Percentiles rank a stretch among this genome's conserved stretches.
These are phyloP conservation scores for Bacterosira constricta DNA, from an alignment of 108 stramenopile genomes.

Conservation along the genomic window DNA sequence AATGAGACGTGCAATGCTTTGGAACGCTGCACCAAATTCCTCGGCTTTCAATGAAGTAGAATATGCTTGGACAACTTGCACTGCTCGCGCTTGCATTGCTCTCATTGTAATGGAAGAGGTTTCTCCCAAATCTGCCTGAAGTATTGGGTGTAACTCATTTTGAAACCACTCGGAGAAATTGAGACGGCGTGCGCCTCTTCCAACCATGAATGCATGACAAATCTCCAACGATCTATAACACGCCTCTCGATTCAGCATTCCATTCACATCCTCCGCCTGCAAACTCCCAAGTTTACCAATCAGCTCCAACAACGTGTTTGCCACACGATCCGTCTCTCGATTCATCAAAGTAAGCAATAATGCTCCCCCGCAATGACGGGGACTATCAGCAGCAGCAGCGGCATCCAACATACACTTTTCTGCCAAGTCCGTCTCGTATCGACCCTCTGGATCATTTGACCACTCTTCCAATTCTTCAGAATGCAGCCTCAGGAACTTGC, in stretches of 20 bases:
- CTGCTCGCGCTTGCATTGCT: slow-evolving; percentile 35
- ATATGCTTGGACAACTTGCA: slow-evolving; percentile 32
- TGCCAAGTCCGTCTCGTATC: slow-evolving; percentile 38
- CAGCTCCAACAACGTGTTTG: slow-evolving; percentile 20
- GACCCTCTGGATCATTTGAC: slow-evolving; percentile 34
- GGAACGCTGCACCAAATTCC: slow-evolving; percentile 30
- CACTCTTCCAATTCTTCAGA: slow-evolving; percentile 37
- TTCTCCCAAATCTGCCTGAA: slow-evolving; percentile 22
- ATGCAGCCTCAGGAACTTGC: slow-evolving; percentile 28
- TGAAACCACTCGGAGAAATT: slow-evolving; percentile 37
- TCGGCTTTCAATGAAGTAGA: slow-evolving; percentile 25
- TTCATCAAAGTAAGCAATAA: slow-evolving; percentile 20
- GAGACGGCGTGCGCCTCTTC: slow-evolving; percentile 7
- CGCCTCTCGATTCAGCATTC: slow-evolving; percentile 33
- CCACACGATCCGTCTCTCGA: slow-evolving; percentile 29
- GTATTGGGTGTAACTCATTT: slow-evolving; percentile 15
- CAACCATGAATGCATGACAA: slow-evolving; percentile 23
- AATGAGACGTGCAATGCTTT: slow-evolving; percentile 14
- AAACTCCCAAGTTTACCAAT: slow-evolving; percentile 11
- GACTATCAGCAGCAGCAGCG: too few species aligned
- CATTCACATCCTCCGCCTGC: slow-evolving; percentile 15
- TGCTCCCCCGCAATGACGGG: slow-evolving; percentile 36
- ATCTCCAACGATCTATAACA: slow-evolving; percentile 34
- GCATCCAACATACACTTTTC: slow-evolving; percentile 11
- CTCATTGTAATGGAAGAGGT: slow-evolving; percentile 22